phyloP scores from a whole-genome alignment of 345 rosid genomes.

The Stellera chamaejasme region DNA sequence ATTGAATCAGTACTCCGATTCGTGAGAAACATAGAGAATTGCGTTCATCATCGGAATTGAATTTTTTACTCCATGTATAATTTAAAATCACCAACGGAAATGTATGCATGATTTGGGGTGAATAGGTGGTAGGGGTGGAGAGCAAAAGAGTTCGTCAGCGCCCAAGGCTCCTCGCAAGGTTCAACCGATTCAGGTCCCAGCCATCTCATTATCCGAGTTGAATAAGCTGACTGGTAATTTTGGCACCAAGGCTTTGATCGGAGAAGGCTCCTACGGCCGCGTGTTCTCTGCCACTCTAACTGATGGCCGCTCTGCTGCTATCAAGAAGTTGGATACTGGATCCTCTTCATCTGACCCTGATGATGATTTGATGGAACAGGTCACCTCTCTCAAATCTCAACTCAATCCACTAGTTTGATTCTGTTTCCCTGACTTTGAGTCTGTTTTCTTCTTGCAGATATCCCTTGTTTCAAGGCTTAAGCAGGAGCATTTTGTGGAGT shows the following conservation, averaged over 20 bases:
- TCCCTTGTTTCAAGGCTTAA: slow-evolving; percentile 76
- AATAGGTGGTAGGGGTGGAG: slow-evolving; percentile 53
- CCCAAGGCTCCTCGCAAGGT: slow-evolving; percentile 63
- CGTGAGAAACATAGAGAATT: not conserved
- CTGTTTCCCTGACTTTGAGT: not conserved
- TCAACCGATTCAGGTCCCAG: slow-evolving; percentile 64
- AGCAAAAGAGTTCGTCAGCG: slow-evolving; percentile 42
- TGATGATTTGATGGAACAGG: slow-evolving; percentile 75
- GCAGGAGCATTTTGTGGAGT: slow-evolving; percentile 69
- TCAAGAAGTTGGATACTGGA: slow-evolving; percentile 74
- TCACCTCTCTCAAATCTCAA: slow-evolving; percentile 3
- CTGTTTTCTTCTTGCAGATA: slow-evolving; percentile 32
- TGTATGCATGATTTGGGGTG: too few species aligned
- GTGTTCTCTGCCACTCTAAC: slow-evolving; percentile 56
- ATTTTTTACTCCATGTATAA: not conserved
- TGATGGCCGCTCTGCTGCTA: slow-evolving; percentile 44
- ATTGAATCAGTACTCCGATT: too few species aligned
- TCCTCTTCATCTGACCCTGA: slow-evolving; percentile 69
- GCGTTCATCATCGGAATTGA: too few species aligned
- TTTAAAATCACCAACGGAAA: not conserved
- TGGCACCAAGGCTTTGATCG: slow-evolving; percentile 68
- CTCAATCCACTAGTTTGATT: too few species aligned
- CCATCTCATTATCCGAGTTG: slow-evolving; percentile 48
- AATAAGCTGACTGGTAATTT: slow-evolving; percentile 51
- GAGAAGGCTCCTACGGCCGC: slow-evolving; percentile 90